Evolutionary conservation across 1,284 basidiomycete genomes (phyloP).

Genomic region (Melampsora americana): DNA sequence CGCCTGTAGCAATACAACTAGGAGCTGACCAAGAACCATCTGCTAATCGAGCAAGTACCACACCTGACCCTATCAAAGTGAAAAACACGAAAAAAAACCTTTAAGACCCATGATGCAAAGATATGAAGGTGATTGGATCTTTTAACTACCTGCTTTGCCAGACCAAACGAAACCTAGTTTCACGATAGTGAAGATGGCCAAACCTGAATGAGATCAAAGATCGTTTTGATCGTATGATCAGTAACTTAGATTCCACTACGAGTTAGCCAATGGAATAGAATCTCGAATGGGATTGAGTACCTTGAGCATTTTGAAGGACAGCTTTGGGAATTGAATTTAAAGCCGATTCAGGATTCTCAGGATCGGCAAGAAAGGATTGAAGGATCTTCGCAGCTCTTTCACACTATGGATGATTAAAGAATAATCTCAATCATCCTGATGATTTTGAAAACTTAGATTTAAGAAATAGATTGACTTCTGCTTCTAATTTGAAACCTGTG

Average conservation of each 20-base stretch:
- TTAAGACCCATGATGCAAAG: background rate
- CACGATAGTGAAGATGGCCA: slow-evolving; percentile 91
- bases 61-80: slow-evolving; percentile 84
- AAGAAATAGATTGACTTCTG: slow-evolving; percentile 24
- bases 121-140: no score
- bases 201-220: slow-evolving; percentile 54
- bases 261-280: background rate
- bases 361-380: slow-evolving; percentile 67
- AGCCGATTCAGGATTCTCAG: slow-evolving; percentile 79
- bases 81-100: slow-evolving; percentile 72
- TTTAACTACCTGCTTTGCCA: slow-evolving; percentile 22
- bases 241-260: no score
- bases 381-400: slow-evolving; percentile 34
- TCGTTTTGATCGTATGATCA: background rate
- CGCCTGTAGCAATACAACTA: slow-evolving; percentile 91
- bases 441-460: slow-evolving; percentile 3
- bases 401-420: background rate
- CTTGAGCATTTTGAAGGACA: slow-evolving; percentile 78
- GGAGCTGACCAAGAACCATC: slow-evolving; percentile 98
- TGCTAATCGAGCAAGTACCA: slow-evolving; percentile 88
- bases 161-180: slow-evolving; percentile 53
- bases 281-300: background rate
- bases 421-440: background rate
- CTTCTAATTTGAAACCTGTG: slow-evolving; percentile 39
- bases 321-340: slow-evolving; percentile 93